Evolutionary conservation across 2,329 filamentous ascomycete genomes (phyloP).

Genomic region (Penicillium sp.): DNA sequence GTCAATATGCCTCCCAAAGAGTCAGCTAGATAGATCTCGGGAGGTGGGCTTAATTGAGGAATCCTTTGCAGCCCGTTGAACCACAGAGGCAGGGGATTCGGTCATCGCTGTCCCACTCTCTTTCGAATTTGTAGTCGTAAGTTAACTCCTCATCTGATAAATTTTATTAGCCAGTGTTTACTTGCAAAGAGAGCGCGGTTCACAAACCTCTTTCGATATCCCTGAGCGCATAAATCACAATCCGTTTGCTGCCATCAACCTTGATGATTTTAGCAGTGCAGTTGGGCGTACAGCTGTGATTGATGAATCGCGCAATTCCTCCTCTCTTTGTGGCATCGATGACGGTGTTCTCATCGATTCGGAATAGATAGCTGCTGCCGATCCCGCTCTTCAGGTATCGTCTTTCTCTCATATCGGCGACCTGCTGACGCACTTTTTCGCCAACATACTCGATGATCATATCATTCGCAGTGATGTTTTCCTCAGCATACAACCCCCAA

Average conservation of each 20-base stretch:
- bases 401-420: conserved; percentile 92
- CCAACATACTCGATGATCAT: conserved; percentile 99
- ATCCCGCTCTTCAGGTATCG: conserved; percentile 95
- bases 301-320: conserved; percentile 97
- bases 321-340: conserved; percentile 98
- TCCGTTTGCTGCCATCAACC: conserved; percentile 94
- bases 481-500: conserved; percentile 96
- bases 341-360: conserved; percentile 95
- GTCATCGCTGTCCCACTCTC: conserved; percentile 90
- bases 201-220: conserved; percentile 90
- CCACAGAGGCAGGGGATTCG: conserved; percentile 97
- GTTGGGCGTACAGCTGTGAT: conserved; percentile 94
- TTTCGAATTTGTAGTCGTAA: conserved; percentile 99
- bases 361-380: conserved; percentile 94
- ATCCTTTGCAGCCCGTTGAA: conserved; percentile 94
- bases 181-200: not conserved
- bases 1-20: not conserved
- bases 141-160: conserved; percentile 90
- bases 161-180: conserved; percentile 15
- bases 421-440: conserved; percentile 93
- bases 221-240: conserved; percentile 96
- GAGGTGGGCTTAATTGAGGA: conserved; percentile 72
- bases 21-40: not conserved
- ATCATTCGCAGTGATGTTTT: conserved; percentile 94
- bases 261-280: conserved; percentile 99